Percentiles rank a stretch among this genome's conserved stretches.
Evolutionary conservation across 2,329 filamentous ascomycete species (phyloP).

Genomic region (Colletotrichum spaethianum): DNA sequence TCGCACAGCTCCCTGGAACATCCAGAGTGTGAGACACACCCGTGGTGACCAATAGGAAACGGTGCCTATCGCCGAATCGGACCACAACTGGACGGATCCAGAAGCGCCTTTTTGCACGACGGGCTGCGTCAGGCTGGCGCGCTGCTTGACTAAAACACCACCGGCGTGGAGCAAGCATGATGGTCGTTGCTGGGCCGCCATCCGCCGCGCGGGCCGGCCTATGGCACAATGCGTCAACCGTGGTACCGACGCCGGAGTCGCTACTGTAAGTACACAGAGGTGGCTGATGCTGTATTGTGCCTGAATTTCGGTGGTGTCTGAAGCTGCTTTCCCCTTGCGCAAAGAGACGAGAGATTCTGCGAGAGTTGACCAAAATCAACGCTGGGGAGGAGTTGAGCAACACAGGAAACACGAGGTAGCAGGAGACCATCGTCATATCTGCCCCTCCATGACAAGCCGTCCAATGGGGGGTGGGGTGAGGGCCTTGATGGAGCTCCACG

Average conservation of each 20-base stretch:
- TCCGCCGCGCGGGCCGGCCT: conserved; percentile 38
- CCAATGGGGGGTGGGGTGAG: conserved; percentile 29
- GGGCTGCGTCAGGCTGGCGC: conserved; percentile 38
- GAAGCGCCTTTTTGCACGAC: conserved; percentile 40
- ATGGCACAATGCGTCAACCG: conserved; percentile 36
- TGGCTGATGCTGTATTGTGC: background rate
- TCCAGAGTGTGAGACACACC: conserved; percentile 41
- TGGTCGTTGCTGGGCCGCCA: conserved; percentile 40
- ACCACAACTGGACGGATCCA: conserved; percentile 41
- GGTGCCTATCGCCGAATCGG: conserved; percentile 42
- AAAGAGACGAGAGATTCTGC: background rate
- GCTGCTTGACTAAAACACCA: conserved; percentile 40
- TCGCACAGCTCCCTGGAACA: conserved; percentile 43
- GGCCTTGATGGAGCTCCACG: conserved; percentile 31
- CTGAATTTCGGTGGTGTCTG: background rate
- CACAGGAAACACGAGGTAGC: conserved; percentile 34
- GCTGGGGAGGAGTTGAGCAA: conserved; percentile 8
- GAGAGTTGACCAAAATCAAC: conserved; percentile 1
- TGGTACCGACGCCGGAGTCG: conserved; percentile 18
- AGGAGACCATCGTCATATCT: conserved; percentile 37
- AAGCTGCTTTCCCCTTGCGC: background rate
- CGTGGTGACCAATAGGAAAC: conserved; percentile 37
- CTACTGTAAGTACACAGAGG: background rate
- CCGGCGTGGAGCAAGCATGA: conserved; percentile 37
- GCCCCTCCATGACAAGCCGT: conserved; percentile 31